These are phyloP conservation scores for Teratosphaeriaceae sp. DNA, from an alignment of 2,329 filamentous ascomycete species.

Conservation along the genomic window DNA sequence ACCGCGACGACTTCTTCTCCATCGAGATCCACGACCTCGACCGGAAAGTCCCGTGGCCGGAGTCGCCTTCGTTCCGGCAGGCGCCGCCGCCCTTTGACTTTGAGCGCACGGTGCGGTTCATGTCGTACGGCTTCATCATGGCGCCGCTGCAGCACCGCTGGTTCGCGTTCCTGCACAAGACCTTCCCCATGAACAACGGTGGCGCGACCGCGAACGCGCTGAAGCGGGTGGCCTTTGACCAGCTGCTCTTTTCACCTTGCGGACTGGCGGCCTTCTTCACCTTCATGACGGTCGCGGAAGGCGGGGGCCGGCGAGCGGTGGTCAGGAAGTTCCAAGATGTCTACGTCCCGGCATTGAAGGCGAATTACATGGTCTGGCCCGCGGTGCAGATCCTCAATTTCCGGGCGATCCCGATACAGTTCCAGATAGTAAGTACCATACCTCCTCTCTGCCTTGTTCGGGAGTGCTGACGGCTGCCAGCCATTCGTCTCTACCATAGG, in stretches of 20 bases:
- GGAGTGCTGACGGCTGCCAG: too few species aligned
- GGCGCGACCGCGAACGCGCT: constrained; percentile 61
- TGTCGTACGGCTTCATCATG: constrained; percentile 96
- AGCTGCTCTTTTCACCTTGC: constrained; percentile 86
- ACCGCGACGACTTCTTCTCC: constrained; percentile 60
- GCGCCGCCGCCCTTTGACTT: constrained; percentile 88
- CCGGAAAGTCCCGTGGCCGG: constrained; percentile 64
- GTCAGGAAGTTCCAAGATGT: constrained; percentile 84
- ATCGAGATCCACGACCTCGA: constrained; percentile 88
- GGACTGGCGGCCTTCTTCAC: constrained; percentile 87
- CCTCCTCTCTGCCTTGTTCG: too few species aligned
- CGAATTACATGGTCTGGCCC: constrained; percentile 94
- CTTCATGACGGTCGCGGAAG: constrained; percentile 93
- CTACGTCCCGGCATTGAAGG: constrained; percentile 88
- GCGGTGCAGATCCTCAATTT: constrained; percentile 97
- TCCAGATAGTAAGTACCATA: constrained; percentile 78
- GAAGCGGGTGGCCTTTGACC: constrained; percentile 87
- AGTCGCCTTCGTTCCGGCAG: constrained; percentile 48
- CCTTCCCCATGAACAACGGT: constrained; percentile 66
- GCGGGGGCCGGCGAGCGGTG: constrained; percentile 75
- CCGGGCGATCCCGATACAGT: constrained; percentile 86
- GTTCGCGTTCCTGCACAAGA: constrained; percentile 77
- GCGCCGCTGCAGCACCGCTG: constrained; percentile 92
- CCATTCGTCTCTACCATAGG: too few species aligned
- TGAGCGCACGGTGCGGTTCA: constrained; percentile 87